phyloP scores from a whole-genome alignment of 2,329 filamentous ascomycete genomes.

The Chalaropsis thielavioides region DNA sequence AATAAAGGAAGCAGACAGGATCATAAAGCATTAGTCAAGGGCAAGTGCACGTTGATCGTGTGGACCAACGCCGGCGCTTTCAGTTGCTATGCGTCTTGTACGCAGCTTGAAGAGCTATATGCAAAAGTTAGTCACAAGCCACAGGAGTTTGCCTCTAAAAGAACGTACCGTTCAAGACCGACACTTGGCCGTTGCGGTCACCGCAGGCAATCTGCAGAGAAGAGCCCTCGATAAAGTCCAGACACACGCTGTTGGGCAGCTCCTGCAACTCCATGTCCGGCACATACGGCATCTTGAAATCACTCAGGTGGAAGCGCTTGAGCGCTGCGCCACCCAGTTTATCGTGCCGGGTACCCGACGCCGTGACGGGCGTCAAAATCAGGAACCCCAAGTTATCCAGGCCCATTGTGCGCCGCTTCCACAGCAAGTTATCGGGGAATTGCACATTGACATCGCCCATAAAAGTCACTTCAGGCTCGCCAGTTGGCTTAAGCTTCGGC shows the following conservation, averaged over 20 bases:
- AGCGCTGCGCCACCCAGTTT: conserved; percentile 38
- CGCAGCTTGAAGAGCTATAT: conserved; percentile 26
- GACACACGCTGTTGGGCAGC: conserved; percentile 66
- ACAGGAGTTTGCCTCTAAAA: not conserved
- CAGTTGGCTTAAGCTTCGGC: conserved; percentile 23
- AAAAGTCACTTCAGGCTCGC: conserved; percentile 39
- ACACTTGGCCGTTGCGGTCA: conserved; percentile 43
- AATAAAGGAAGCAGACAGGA: conserved; percentile 4
- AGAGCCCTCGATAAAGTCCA: conserved; percentile 48
- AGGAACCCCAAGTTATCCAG: conserved; percentile 75
- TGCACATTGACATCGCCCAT: conserved; percentile 92
- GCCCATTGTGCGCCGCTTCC: conserved; percentile 84
- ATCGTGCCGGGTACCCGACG: conserved; percentile 34
- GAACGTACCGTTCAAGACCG: conserved; percentile 39
- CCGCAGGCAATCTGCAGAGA: conserved; percentile 49
- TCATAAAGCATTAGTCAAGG: conserved; percentile 8
- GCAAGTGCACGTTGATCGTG: not conserved
- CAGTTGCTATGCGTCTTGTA: conserved; percentile 20
- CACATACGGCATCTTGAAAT: conserved; percentile 64
- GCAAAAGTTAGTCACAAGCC: conserved; percentile 9
- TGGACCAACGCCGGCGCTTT: not conserved
- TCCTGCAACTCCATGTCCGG: conserved; percentile 89
- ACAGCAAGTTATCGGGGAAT: conserved; percentile 87
- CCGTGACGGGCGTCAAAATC: conserved; percentile 52
- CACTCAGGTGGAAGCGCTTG: conserved; percentile 72